Base-by-base conservation (phyloP, 2,329 filamentous ascomycete genomes). In the Aspergillus sp. region DNA sequence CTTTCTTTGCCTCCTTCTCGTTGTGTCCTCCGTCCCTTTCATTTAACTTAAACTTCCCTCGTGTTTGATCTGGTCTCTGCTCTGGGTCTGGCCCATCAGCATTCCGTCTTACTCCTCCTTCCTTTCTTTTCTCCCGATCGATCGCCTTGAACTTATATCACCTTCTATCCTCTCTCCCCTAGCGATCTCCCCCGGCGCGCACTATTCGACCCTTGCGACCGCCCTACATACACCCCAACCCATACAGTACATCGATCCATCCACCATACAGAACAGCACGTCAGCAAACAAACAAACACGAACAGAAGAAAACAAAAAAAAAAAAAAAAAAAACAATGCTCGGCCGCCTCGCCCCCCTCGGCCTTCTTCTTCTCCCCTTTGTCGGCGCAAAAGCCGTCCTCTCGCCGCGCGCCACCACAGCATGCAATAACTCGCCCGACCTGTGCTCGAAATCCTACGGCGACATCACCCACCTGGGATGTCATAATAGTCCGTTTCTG, bases 341-440 rank as follows among this genome's bases (percentile, higher is more conserved):
- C 59, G 58, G 63, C 55, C 36, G 36, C 14, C 61, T 73, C 20
- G 59, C 62, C 36, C 26, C 73, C n/a, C 64, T 75, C 56, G 63
- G 70, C 14, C 64, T 75, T 49, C 60, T 75, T 49, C 60, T 75
- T 49, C 60, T 75, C 29, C 68, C 71, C 14, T 60, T 70, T 18
- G 68, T 63, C 10, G 65, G 69, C 12, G 73, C 71, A 51, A 68
- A 66, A 49, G 63, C 68, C 12, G 52, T 73, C 32, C 65, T 57
- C 56, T 72, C 65, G 61, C 72, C 65, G 61, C 78, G 64, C 60
- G 59, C 74, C 11, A 58, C 74, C 11, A 76, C 75, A 22, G 85
- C 87, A 32, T 95, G 91, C 84, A 95, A 95, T 78, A 94, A 94
- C 80, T 92, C 89, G 0, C 89, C 90, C 0, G 78, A 82, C 49